Evolutionary conservation across 352 stramenopile species (phyloP), one percentile per base, ranked within the genome.

Genomic region (Blastocystis sp.): DNA sequence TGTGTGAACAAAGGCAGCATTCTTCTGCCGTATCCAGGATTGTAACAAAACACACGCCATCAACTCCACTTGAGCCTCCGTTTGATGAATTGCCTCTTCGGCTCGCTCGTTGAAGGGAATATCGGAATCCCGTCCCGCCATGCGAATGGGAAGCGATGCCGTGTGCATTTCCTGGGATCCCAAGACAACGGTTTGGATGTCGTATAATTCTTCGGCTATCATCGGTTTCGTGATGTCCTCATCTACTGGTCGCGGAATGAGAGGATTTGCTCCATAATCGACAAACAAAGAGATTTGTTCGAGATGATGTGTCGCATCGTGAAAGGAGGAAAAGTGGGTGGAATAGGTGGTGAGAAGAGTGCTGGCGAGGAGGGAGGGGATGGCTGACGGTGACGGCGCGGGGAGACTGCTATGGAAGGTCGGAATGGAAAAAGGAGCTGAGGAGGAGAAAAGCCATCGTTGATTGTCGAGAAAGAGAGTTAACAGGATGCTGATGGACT

Each of bases 391-490:
- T 59, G 51, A 16, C 32, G 3, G 51, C 32, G 3, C 32, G n/a
- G n/a, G n/a, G n/a, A n/a, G n/a, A n/a, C 11, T 27, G 4, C 51
- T 59, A 21, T 16, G 51, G 51, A 59, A 59, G 51, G 32, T 14
- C 18, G 51, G 36, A 36, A 51, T 8, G 18, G 32, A 40, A 46
- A 29, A 46, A 51, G 63, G 18, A 6, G 34, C 0, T 42, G 40
- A 40, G 3, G 63, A 21, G 21, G 61, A 44, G 69, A 81, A 81
- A 1, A 81, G 27, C 27, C 69, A 81, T 21, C 53, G 29, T 16
- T 61, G 29, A 36, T 81, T 81, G 48, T 81, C 69, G 24, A 81
- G 46, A 44, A 81, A 21, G 14, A 81, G 53, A 16, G 69, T 81
- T 11, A 81, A 21, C 14, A 81, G 53, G 9, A 61, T 57, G 14